Base-by-base conservation (phyloP, 176 grass and related monocot genomes). In the Triticum turgidum region DNA sequence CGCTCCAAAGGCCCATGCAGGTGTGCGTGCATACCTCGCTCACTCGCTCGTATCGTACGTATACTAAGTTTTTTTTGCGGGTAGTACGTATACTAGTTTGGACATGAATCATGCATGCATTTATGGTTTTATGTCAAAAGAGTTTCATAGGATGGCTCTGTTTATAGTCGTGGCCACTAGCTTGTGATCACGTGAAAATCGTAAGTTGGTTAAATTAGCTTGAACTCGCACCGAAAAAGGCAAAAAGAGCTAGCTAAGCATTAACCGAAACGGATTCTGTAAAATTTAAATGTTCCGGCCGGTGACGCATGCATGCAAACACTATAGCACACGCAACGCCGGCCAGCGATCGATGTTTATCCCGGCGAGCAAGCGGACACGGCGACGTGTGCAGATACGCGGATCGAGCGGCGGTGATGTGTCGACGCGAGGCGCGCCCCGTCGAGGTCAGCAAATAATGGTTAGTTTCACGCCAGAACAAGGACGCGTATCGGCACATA, bases 391-490 rank as follows among this genome's bases (percentile, higher is more conserved):
- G 73, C 72, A 18, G 8, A 76, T 21, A 27, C 5, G 27, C 13
- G 73, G 25, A 69, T 37, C 65, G 29, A 9, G 13, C 73, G 3
- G 22, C 6, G 73, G 7, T 49, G 73, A 29, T 25, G 45, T 76
- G 45, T 54, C 73, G 73, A 20, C 24, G 45, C 73, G 45, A 20
- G 73, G 73, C 45, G 1, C 45, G 27, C 25, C 25, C 24, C 4
- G 74, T 77, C 49, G 74, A 54, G 47, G 47, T 77, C 74, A 77
- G 15, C 47, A 56, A 77, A 77, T 77, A 58, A 77, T 33, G 74
- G 74, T 33, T 27, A 21, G 74, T 56, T 72, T 2, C 47, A 49
- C 47, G 74, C 45, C 1, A 3, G 27, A 33, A 56, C 45, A 33
- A 5, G 15, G 3, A 30, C 74, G 3, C 73, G 20, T 20, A 44